Evolutionary conservation across 805 yeast genomes (phyloP).

Genomic region (Millerozyma miso): DNA sequence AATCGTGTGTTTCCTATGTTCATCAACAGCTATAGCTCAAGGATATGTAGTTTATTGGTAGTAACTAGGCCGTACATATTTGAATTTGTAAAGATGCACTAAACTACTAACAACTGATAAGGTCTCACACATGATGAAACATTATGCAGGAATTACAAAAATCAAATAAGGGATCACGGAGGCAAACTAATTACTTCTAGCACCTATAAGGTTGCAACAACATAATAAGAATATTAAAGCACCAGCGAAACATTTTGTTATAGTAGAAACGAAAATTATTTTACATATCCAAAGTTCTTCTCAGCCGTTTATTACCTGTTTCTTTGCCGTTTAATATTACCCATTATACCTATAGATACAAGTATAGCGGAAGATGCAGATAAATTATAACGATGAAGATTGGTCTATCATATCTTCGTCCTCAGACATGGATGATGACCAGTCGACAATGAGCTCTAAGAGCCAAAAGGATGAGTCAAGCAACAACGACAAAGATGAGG

Average conservation of each 20-base stretch:
- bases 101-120: background rate
- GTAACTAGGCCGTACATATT: too few species aligned
- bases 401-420: constrained; percentile 43
- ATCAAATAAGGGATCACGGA: background rate
- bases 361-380: constrained; percentile 5
- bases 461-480: background rate
- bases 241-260: too few species aligned
- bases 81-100: too few species aligned
- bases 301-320: too few species aligned
- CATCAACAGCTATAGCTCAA: too few species aligned
- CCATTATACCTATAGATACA: background rate
- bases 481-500: constrained; percentile 1
- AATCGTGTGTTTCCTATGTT: too few species aligned
- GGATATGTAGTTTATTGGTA: too few species aligned
- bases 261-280: too few species aligned
- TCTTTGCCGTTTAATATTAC: too few species aligned
- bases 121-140: background rate
- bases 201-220: background rate
- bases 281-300: too few species aligned
- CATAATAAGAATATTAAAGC: background rate
- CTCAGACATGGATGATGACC: constrained; percentile 37
- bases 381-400: constrained; percentile 31
- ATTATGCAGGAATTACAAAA: background rate
- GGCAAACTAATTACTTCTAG: background rate
- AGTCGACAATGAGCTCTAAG: constrained; percentile 14